These are phyloP conservation scores for Polysphondylium violaceum DNA, from an alignment of 78 protist species.

Conservation along the genomic window DNA sequence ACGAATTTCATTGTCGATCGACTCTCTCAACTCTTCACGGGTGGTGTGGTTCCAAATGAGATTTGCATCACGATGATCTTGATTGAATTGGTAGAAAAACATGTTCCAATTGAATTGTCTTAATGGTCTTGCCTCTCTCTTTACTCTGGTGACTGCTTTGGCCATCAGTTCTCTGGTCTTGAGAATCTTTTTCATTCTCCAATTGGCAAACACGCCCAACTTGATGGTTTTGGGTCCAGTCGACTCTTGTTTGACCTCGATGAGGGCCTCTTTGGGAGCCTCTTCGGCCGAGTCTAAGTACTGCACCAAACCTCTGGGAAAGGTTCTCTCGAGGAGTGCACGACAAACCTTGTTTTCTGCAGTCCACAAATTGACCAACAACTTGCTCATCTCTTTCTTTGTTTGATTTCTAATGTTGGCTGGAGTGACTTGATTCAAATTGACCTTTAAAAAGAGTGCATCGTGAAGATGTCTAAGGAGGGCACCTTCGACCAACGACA, in stretches of 20 bases:
- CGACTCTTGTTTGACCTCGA: slow-evolving; percentile 3
- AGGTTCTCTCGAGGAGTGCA: slow-evolving; percentile 50
- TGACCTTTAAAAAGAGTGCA: slow-evolving; percentile 51
- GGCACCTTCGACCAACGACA: slow-evolving; percentile 89
- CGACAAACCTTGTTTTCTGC: slow-evolving; percentile 62
- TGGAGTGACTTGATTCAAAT: not conserved
- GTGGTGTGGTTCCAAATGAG: slow-evolving; percentile 93
- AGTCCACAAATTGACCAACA: slow-evolving; percentile 83
- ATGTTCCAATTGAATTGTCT: slow-evolving; percentile 79
- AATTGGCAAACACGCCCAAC: slow-evolving; percentile 47
- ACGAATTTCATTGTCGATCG: slow-evolving; percentile 82
- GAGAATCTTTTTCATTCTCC: slow-evolving; percentile 74
- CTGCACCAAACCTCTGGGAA: slow-evolving; percentile 84
- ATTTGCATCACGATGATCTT: slow-evolving; percentile 91
- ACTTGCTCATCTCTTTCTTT: slow-evolving; percentile 42
- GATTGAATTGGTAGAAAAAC: slow-evolving; percentile 63
- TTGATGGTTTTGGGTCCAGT: slow-evolving; percentile 45
- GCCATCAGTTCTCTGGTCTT: slow-evolving; percentile 67
- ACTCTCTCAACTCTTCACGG: slow-evolving; percentile 92
- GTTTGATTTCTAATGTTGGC: slow-evolving; percentile 29
- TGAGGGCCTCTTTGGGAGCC: slow-evolving; percentile 57
- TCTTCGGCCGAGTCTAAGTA: slow-evolving; percentile 68
- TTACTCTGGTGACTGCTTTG: slow-evolving; percentile 37
- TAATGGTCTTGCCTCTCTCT: slow-evolving; percentile 29
- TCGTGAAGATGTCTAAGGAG: slow-evolving; percentile 71